Conservation (phyloP, 768 basidiomycete species). For the Phylloporus sp. region DNA sequence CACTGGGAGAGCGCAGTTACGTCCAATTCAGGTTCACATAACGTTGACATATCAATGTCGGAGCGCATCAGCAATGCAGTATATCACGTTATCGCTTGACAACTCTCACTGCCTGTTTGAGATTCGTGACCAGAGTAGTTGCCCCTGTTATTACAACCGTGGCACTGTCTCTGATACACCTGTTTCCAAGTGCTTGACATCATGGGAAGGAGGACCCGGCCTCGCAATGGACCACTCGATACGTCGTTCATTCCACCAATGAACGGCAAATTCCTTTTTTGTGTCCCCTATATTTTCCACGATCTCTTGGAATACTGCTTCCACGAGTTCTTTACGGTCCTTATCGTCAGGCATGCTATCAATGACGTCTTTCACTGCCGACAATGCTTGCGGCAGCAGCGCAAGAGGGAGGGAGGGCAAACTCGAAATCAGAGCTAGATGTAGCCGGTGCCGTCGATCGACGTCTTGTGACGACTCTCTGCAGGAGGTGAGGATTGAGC, state of each 20-base stretch:
- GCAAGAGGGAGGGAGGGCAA: constrained; percentile 57
- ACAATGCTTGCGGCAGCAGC: constrained; percentile 54
- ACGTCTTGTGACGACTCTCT: constrained; percentile 18
- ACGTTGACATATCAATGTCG: not conserved
- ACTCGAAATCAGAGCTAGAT: constrained; percentile 60
- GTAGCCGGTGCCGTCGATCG: constrained; percentile 49
- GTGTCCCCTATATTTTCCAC: constrained; percentile 60
- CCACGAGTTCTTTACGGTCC: constrained; percentile 43
- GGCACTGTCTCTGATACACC: not conserved
- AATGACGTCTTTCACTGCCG: constrained; percentile 40
- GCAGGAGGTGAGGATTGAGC: constrained; percentile 49
- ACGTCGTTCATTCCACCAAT: constrained; percentile 66
- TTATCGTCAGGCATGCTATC: constrained; percentile 27
- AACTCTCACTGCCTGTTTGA: not conserved
- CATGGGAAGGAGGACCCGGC: not conserved
- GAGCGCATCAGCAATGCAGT: not conserved
- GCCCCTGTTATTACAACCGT: constrained; percentile 9
- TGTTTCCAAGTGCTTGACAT: not conserved
- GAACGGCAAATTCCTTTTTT: constrained; percentile 63
- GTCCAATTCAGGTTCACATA: not conserved
- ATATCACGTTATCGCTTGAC: not conserved
- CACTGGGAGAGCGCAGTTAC: not conserved
- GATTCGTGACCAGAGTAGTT: not conserved
- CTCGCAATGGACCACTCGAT: constrained; percentile 18
- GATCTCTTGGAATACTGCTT: constrained; percentile 61